Conservation (phyloP, 1,284 basidiomycete genomes). For the Heterobasidion irregulare region DNA sequence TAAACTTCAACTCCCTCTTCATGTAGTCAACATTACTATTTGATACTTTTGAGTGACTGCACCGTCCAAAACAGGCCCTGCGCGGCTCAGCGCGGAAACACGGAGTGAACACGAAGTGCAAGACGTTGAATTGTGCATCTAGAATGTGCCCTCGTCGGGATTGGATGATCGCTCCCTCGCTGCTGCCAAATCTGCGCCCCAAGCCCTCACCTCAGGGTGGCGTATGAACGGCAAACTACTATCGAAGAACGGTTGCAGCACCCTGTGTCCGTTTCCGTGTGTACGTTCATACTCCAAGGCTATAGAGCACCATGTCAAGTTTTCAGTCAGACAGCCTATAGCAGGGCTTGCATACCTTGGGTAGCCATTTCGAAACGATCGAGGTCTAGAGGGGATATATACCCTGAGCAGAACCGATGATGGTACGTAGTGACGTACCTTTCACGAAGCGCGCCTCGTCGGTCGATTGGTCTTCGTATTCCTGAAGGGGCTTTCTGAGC, state of each 20-base stretch:
- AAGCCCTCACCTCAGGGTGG: conserved; percentile 70
- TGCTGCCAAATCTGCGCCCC: conserved; percentile 60
- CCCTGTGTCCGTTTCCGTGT: conserved; percentile 24
- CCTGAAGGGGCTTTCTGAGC: conserved; percentile 35
- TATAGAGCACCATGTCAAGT: conserved; percentile 17
- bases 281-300: conserved; percentile 67
- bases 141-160: too few relatives aligned
- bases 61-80: too few relatives aligned
- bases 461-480: conserved; percentile 84
- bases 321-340: neutral
- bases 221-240: conserved; percentile 63
- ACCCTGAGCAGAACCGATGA: neutral
- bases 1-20: too few relatives aligned
- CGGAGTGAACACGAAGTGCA: too few relatives aligned
- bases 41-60: too few relatives aligned
- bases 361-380: conserved; percentile 91
- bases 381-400: conserved; percentile 46
- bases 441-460: conserved; percentile 90
- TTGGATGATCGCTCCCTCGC: conserved; percentile 32
- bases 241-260: conserved; percentile 69
- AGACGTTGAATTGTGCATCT: too few relatives aligned
- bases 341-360: conserved; percentile 43
- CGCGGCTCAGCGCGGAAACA: too few relatives aligned
- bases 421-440: conserved; percentile 34
- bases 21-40: too few relatives aligned